Percentiles rank a stretch among this genome's conserved stretches.
Evolutionary conservation across 441 rosid species (phyloP).

Genomic region (Gossypium schwendimanii): DNA sequence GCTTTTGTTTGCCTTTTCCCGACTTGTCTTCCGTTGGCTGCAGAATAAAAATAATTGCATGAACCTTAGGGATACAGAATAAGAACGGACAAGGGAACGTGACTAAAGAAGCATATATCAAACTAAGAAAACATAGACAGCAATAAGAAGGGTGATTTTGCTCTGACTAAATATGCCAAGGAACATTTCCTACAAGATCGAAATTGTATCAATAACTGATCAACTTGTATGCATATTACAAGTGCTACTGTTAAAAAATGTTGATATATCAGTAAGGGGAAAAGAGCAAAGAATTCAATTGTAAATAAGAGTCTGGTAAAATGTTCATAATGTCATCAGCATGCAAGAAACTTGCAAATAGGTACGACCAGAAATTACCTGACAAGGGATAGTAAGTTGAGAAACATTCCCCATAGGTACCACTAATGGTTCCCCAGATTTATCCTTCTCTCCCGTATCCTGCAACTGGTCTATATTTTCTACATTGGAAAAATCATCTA

Average conservation of each 20-base stretch:
- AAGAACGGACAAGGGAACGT: not conserved
- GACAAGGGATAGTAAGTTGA: constrained; percentile 5
- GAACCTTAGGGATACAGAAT: not conserved
- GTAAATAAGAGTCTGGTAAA: not conserved
- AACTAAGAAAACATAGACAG: not conserved
- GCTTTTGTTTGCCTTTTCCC: not conserved
- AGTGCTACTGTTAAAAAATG: not conserved
- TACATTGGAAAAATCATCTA: not conserved
- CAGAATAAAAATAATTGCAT: not conserved
- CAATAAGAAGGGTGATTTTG: not conserved
- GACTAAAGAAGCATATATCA: not conserved
- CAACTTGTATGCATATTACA: not conserved
- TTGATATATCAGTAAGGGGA: not conserved
- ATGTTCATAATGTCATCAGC: not conserved
- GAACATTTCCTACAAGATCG: not conserved
- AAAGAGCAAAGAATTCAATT: not conserved
- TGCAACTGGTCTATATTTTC: not conserved
- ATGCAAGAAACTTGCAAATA: not conserved
- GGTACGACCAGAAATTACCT: constrained; percentile 19
- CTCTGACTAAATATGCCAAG: not conserved
- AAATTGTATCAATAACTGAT: not conserved
- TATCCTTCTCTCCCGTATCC: not conserved
- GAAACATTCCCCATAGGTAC: constrained; percentile 10
- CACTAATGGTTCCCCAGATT: constrained; percentile 11
- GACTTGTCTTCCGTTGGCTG: constrained; percentile 13